Evolutionary conservation across 148 eudicot species (phyloP).

Genomic region (Chenopodium quinoa): DNA sequence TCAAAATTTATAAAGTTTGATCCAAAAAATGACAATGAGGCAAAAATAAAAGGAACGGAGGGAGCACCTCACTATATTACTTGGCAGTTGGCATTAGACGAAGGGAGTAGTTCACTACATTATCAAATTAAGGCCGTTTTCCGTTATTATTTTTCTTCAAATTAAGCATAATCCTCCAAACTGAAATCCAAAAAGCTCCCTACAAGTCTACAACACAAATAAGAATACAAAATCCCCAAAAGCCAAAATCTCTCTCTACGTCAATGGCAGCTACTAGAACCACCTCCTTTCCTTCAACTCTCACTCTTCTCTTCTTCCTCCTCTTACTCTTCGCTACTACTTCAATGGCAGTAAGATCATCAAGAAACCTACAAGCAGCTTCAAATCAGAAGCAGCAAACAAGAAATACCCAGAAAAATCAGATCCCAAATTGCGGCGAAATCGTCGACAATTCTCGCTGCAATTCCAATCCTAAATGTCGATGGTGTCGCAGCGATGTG

Average conservation of each 20-base stretch:
- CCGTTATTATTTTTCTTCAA: background rate
- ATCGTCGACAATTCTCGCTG: constrained; percentile 37
- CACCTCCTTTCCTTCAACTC: background rate
- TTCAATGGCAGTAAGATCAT: constrained; percentile 2
- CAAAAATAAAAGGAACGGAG: too few relatives aligned
- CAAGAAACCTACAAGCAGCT: constrained; percentile 14
- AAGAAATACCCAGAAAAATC: constrained; percentile 16
- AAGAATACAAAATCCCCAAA: background rate
- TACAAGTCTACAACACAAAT: background rate
- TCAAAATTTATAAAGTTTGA: too few relatives aligned
- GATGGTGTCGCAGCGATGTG: constrained; percentile 65
- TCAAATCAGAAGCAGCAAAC: constrained; percentile 7
- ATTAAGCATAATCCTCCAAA: background rate
- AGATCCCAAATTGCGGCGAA: constrained; percentile 44
- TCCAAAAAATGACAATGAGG: too few relatives aligned
- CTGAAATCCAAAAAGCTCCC: background rate
- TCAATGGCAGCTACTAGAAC: constrained; percentile 14
- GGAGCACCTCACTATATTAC: too few relatives aligned
- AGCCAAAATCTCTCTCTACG: background rate
- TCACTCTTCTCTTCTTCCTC: constrained; percentile 9
- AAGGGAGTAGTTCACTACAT: too few relatives aligned
- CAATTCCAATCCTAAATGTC: constrained; percentile 38
- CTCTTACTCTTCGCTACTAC: background rate
- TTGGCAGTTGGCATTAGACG: too few relatives aligned
- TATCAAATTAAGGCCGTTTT: too few relatives aligned